Base-by-base conservation (phyloP, 108 stramenopile genomes). In the Nitzschia sp. region DNA sequence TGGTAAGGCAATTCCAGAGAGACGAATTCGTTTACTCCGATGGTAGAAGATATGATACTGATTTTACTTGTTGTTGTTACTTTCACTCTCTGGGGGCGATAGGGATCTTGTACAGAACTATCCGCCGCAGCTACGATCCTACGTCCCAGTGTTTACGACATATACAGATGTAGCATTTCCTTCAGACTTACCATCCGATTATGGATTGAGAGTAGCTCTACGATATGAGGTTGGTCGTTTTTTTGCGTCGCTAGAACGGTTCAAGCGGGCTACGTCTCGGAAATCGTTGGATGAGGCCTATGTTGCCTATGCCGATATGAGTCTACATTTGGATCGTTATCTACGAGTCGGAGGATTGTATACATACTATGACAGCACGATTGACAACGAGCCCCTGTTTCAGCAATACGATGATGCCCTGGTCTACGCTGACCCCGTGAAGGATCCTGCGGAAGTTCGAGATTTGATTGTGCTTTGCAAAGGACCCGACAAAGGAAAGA, bases 111-210 rank as follows among this genome's bases (percentile, higher is more conserved):
- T 94, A 13, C 84, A 80, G 61, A 35, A 49, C 45, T 94, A 94
- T 75, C 92, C 92, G 1, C 70, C 75, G 1, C 86, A 89, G 62
- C 59, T 94, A 9, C 82, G 92, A 32, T 89, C 88, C 2, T 94
- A 81, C 54, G 89, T 94, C n/a, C 86, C 86, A 11, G 56, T 94
- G n/a, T 85, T 94, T 62, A 94, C 92, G 13, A 79, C 88, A 21
- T 94, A 87, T 60, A 94, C 92, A 1, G 89, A 94, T 58, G 83
- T 88, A 3, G 92, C 92, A 2, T 94, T 94, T 70, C 88, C 89
- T 21, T 77, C 86, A 0, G 92, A 94, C 46, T 78, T 74, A 46
- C 88, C 89, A 35, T 85, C 89, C 2, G 89, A 94, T 62, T 77
- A 87, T 46, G 89, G 89, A 46, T 63, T 94, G 64, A 82, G 89